Conservation (phyloP, 306 rosid genomes). For the Urtica urens region DNA sequence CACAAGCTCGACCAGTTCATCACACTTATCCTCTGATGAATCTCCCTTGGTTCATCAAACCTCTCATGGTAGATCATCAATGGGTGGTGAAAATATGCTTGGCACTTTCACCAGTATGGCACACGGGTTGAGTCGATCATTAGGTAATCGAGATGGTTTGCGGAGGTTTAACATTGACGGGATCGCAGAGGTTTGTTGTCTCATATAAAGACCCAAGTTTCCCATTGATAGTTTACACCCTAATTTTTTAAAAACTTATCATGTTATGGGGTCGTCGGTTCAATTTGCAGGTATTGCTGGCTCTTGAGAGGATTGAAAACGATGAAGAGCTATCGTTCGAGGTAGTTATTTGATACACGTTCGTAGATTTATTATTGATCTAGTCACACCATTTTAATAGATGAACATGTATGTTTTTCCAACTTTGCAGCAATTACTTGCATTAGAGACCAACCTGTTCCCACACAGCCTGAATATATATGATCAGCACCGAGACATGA, state of each 20-base stretch:
- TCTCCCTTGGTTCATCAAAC: slow-evolving; percentile 29
- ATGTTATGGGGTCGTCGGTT: slow-evolving; percentile 3
- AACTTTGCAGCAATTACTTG: slow-evolving; percentile 76
- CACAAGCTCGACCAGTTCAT: slow-evolving; percentile 31
- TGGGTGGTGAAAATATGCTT: slow-evolving; percentile 36
- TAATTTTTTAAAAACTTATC: no score
- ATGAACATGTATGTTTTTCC: slow-evolving; percentile 10
- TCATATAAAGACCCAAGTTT: slow-evolving; percentile 1
- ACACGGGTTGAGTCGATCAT: slow-evolving; percentile 50
- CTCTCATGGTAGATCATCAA: slow-evolving; percentile 42
- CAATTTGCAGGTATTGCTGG: slow-evolving; percentile 57
- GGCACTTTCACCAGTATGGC: slow-evolving; percentile 28
- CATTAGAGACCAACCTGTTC: slow-evolving; percentile 75
- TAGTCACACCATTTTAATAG: neutral
- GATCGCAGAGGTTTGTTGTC: slow-evolving; percentile 67
- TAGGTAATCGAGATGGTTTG: slow-evolving; percentile 42
- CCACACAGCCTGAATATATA: slow-evolving; percentile 62
- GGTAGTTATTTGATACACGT: slow-evolving; percentile 29
- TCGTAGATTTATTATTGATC: neutral
- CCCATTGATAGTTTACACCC: no score
- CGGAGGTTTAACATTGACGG: slow-evolving; percentile 70
- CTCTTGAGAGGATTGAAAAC: slow-evolving; percentile 90
- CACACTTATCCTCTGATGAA: slow-evolving; percentile 31
- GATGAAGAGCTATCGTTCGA: slow-evolving; percentile 91
- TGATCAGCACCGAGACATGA: slow-evolving; percentile 95